Evolutionary conservation across 805 yeast species (phyloP), one percentile per base, ranked within the genome.

Genomic region (Helenozyma rhizophorensis): DNA sequence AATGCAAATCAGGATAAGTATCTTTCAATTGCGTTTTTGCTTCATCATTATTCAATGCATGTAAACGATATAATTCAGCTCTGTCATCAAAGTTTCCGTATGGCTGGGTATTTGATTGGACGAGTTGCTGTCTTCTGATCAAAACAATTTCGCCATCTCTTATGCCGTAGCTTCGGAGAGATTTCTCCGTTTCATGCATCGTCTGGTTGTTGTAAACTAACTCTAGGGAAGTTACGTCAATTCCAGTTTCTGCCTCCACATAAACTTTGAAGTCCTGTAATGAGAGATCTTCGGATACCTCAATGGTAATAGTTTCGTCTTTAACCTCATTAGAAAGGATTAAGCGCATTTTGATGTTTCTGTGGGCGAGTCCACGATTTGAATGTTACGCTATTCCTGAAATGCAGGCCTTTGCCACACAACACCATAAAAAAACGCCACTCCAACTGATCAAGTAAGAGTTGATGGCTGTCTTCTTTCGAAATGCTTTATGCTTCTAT

Each of bases 261-360:
- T 81, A 77, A 0, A 90, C 94, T 38, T 74, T 69, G 43, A 89
- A 70, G 53, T 88, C 96, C 10, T 55, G 65, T 8, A 87, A 53
- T 0, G 76, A 53, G 65, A 87, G 70, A 10, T 80, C 82, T 1
- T 62, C 73, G 4, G 85, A 72, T 4, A 86, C 70, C 32, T 87
- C 95, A 1, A 84, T 68, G 3, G 58, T 30, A n/a, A 63, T 36
- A 4, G 60, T 48, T 9, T 47, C 51, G 16, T 52, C 58, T 19
- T 37, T 44, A n/a, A 37, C 24, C 14, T 48, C 47, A 14, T 39
- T 25, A 9, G 54, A 40, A n/a, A 53, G 38, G 8, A 47, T 47
- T 14, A 53, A 25, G 19, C 42, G 34, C 43, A 39, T 39, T 13
- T 6, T 14, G 18, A 16, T n/a, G n/a, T n/a, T n/a, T n/a, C n/a